A percentile compares a stretch with the other conserved stretches of the same genome.
Conservation (phyloP, 306 rosid genomes). For the Quercus berberidifolia region DNA sequence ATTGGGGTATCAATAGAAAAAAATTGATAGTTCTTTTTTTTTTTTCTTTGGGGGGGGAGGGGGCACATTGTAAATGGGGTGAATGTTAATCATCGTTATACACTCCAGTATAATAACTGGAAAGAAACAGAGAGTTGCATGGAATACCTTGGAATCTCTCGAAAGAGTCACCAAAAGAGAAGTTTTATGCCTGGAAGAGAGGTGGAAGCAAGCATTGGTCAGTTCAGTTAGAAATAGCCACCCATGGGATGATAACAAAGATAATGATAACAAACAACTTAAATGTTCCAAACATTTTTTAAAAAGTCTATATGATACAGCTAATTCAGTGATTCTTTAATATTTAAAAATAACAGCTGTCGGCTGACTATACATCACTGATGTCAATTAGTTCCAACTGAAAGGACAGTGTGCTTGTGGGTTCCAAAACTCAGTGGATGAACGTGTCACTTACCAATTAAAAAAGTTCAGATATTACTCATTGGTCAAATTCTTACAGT, state of each 20-base stretch:
- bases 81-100: background rate
- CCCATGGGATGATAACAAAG: background rate
- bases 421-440: background rate
- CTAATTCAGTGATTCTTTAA: background rate
- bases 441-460: background rate
- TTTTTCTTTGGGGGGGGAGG: too few species aligned
- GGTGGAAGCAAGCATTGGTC: conserved; percentile 22
- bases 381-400: background rate
- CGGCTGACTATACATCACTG: too few species aligned
- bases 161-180: conserved; percentile 77
- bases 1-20: background rate
- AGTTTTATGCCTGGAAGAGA: conserved; percentile 58
- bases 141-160: conserved; percentile 73
- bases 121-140: background rate
- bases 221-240: conserved; percentile 12
- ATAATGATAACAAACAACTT: background rate
- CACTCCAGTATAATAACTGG: conserved; percentile 4
- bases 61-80: too few species aligned
- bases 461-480: background rate
- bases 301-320: background rate
- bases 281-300: background rate
- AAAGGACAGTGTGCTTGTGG: background rate
- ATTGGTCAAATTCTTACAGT: background rate
- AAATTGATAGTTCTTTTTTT: too few species aligned
- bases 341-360: too few species aligned